Evolutionary conservation across 768 basidiomycete species (phyloP), one percentile per base, ranked within the genome.

Genomic region (Amyloporia xantha): DNA sequence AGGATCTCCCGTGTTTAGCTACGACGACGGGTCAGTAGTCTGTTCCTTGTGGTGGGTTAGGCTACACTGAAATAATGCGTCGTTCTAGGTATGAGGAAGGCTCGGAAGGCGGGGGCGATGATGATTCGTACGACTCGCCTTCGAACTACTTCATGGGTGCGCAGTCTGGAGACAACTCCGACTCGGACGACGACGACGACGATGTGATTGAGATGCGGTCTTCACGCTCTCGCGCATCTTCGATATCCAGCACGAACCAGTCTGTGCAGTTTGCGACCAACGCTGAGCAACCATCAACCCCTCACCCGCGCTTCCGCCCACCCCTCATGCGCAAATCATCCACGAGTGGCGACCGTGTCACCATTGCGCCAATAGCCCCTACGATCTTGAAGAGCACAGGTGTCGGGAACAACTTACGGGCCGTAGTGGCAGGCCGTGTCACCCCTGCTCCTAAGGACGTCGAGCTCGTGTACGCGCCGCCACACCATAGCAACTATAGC

Each of bases 351-450:
- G 81, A 84, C 35, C 75, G 78, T 24, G 67, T 84, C 54, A 86
- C 85, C 9, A 87, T 86, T 47, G 82, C 82, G 11, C 74, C 81
- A 30, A 84, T 87, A 40, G 81, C 84, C 0, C 85, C 85, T 4
- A 94, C 96, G 4, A 77, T 89, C 40, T 74, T 98, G 55, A 99
- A 98, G 71, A 89, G 89, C 15, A 78, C 72, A 9, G 71, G 75
- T 1, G 68, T 73, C 10, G 75, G 73, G 5, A 76, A 78, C 44
- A 58, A 65, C 42, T 53, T 59, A 5, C 40, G 37, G 9, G 42
- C 50, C 4, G 67, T 68, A 23, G 67, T 62, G 5, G 59, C 62
- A 33, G 62, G 61, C 19, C 52, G 51, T 27, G 61, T 11, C 35
- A 55, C 37, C 50, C 43, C 40, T 23, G 39, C 28, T 44, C 41